These are phyloP conservation scores for Penicillium flavigenum DNA, from an alignment of 495 filamentous ascomycete genomes.

Conservation along the genomic window DNA sequence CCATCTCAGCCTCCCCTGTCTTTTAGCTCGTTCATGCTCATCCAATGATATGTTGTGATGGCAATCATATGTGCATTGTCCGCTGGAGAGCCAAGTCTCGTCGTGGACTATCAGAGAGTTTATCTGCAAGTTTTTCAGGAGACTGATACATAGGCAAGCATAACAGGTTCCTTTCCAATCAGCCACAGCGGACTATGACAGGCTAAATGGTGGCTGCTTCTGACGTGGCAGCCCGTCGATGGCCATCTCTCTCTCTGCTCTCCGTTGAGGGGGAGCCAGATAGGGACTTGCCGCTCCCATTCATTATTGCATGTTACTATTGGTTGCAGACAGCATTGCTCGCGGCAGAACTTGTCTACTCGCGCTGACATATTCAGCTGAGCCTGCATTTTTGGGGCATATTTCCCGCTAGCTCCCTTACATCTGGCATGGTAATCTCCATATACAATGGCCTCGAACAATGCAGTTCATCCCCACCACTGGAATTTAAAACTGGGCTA, in stretches of 20 bases:
- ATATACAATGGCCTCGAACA: constrained; percentile 7
- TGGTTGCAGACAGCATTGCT: constrained; percentile 11
- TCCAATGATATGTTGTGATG: constrained; percentile 15
- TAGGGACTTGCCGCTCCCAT: constrained; percentile 16
- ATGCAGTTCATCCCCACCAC: background rate
- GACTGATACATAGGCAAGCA: constrained; percentile 30
- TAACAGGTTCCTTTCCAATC: constrained; percentile 9
- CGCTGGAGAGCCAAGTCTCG: constrained; percentile 16
- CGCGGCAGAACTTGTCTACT: background rate
- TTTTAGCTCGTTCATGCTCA: constrained; percentile 7
- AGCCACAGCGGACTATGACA: constrained; percentile 19
- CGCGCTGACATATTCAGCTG: constrained; percentile 13
- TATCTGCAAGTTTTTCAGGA: constrained; percentile 2
- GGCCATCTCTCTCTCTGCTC: constrained; percentile 9
- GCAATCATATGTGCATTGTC: constrained; percentile 11
- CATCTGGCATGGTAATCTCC: constrained; percentile 9
- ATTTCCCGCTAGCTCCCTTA: constrained; percentile 17
- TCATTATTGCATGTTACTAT: constrained; percentile 5
- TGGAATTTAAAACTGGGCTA: background rate
- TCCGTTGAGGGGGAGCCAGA: constrained; percentile 16
- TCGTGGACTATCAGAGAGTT: constrained; percentile 23
- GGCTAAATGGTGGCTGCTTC: constrained; percentile 20
- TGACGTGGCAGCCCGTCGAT: constrained; percentile 32
- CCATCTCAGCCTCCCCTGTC: constrained; percentile 16
- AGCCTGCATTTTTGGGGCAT: constrained; percentile 10